Evolutionary conservation across 2,329 filamentous ascomycete genomes (phyloP).

Genomic region (Hysterium pulicare): DNA sequence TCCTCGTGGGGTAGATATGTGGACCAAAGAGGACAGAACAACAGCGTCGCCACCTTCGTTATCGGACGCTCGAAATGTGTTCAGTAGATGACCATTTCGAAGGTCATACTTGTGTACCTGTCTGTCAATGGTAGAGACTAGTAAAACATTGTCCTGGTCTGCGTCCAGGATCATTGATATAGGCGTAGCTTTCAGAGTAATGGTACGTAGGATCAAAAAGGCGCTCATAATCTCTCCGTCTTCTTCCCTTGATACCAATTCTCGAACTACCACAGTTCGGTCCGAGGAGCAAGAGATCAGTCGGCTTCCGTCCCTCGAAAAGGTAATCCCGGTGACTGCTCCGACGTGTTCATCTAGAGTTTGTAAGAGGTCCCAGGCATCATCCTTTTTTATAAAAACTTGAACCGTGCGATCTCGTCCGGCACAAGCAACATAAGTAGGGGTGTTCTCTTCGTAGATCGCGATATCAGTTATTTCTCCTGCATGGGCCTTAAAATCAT

Average conservation of each 20-base stretch:
- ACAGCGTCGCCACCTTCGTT: slow-evolving; percentile 77
- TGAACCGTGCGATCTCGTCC: slow-evolving; percentile 91
- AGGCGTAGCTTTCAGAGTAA: slow-evolving; percentile 82
- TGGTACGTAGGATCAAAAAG: slow-evolving; percentile 71
- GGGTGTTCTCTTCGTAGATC: slow-evolving; percentile 63
- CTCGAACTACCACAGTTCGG: slow-evolving; percentile 78
- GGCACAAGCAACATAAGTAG: slow-evolving; percentile 72
- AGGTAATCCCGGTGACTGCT: slow-evolving; percentile 74
- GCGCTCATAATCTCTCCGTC: slow-evolving; percentile 59
- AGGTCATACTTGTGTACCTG: slow-evolving; percentile 60
- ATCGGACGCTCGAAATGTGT: slow-evolving; percentile 79
- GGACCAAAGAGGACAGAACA: slow-evolving; percentile 73
- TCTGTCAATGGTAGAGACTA: slow-evolving; percentile 61
- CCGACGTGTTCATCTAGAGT: slow-evolving; percentile 90
- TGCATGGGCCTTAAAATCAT: slow-evolving; percentile 80
- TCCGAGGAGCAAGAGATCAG: slow-evolving; percentile 87
- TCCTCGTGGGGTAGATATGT: slow-evolving; percentile 54
- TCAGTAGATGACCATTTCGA: slow-evolving; percentile 64
- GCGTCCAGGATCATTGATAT: slow-evolving; percentile 73
- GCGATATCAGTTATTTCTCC: slow-evolving; percentile 81
- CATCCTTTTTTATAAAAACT: slow-evolving; percentile 65
- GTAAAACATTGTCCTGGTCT: slow-evolving; percentile 55
- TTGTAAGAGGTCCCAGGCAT: slow-evolving; percentile 74
- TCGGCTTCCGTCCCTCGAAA: slow-evolving; percentile 65
- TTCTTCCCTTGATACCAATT: slow-evolving; percentile 69